phyloP scores from a whole-genome alignment of 2,329 filamentous ascomycete genomes.

The Cadophora sp. region DNA sequence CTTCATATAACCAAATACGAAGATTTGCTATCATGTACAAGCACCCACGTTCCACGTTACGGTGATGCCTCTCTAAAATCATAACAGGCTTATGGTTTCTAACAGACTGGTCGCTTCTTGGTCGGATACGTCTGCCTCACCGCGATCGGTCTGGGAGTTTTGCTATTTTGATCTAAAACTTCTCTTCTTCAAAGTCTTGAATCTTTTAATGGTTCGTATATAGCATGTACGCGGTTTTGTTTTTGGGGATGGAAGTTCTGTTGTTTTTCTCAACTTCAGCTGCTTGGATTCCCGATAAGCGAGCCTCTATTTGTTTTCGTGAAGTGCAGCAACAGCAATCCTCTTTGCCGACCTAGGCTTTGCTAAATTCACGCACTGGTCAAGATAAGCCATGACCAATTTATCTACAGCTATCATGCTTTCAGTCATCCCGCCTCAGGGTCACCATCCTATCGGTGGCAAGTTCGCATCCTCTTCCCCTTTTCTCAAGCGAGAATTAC shows the following conservation, averaged over 20 bases:
- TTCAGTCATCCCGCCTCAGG: no score
- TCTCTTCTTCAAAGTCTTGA: not conserved
- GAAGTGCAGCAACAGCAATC: no score
- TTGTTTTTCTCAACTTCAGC: not conserved
- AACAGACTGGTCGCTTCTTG: not conserved
- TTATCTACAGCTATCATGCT: no score
- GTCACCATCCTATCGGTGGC: no score
- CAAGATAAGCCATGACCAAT: no score
- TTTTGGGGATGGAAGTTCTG: not conserved
- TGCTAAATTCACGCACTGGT: no score
- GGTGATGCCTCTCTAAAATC: conserved; percentile 2
- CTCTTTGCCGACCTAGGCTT: no score
- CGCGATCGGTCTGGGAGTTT: not conserved
- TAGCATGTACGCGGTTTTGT: not conserved
- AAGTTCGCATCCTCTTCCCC: no score
- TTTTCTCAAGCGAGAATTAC: no score
- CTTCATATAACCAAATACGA: not conserved
- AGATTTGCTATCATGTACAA: not conserved
- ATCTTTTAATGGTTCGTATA: not conserved
- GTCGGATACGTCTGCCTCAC: not conserved
- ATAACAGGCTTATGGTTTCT: not conserved
- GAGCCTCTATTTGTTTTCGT: not conserved
- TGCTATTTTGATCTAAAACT: not conserved
- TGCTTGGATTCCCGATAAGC: not conserved
- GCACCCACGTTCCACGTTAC: not conserved